These are phyloP conservation scores for Theobroma cacao DNA, from an alignment of 345 rosid genomes.

Conservation along the genomic window DNA sequence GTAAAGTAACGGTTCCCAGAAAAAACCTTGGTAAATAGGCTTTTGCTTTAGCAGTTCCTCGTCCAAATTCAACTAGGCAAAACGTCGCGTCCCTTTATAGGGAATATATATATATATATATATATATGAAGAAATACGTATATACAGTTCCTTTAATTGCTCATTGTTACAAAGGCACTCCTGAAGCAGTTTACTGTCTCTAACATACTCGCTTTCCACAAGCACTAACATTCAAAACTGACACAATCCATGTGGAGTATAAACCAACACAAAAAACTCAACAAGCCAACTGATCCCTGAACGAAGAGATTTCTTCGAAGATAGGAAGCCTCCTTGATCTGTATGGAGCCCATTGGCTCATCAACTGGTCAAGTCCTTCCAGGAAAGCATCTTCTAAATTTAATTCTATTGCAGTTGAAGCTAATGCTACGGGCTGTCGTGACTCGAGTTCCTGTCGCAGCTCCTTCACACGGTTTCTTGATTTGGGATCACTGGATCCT, in stretches of 20 bases:
- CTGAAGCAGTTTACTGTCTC: not conserved
- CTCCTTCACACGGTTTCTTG: slow-evolving; percentile 50
- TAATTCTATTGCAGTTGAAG: not conserved
- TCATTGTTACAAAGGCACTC: not conserved
- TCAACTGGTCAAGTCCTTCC: slow-evolving; percentile 61
- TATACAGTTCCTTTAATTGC: not conserved
- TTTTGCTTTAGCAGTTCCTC: not conserved
- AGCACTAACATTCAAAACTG: not conserved
- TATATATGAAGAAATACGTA: not conserved
- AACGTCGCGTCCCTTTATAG: not conserved
- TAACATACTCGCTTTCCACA: not conserved
- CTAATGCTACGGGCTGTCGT: not conserved
- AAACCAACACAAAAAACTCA: slow-evolving; percentile 28
- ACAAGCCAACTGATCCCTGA: slow-evolving; percentile 83
- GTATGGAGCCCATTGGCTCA: slow-evolving; percentile 59
- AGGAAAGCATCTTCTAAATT: slow-evolving; percentile 52
- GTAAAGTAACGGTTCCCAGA: not conserved
- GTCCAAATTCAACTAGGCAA: not conserved
- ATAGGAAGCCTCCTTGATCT: slow-evolving; percentile 40
- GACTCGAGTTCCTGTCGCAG: slow-evolving; percentile 41
- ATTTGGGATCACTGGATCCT: slow-evolving; percentile 52
- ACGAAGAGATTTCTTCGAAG: slow-evolving; percentile 58
- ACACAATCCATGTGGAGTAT: not conserved
- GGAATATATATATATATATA: too few species aligned
- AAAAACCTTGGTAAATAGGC: not conserved